phyloP scores from a whole-genome alignment of 2,329 filamentous ascomycete species.

The Sphaerostilbella broomeana region DNA sequence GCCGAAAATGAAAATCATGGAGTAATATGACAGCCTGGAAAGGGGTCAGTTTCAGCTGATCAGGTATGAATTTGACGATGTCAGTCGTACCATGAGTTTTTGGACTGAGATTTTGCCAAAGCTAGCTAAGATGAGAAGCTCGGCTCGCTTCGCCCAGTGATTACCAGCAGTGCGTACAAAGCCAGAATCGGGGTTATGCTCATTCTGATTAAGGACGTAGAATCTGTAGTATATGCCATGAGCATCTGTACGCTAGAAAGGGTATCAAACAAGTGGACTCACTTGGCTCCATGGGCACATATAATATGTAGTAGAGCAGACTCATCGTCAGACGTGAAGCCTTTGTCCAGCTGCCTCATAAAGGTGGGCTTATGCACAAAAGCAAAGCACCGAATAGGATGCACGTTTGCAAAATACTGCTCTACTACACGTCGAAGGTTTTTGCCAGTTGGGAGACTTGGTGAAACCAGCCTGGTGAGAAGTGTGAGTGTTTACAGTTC shows the following conservation, averaged over 20 bases:
- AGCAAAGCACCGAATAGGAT: conserved; percentile 34
- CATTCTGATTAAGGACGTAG: conserved; percentile 27
- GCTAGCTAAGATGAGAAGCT: conserved; percentile 29
- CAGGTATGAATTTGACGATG: neutral
- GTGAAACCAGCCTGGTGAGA: conserved; percentile 26
- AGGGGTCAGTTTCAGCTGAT: conserved; percentile 1
- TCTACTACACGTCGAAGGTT: conserved; percentile 32
- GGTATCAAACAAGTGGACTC: conserved; percentile 5
- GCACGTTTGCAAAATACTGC: conserved; percentile 34
- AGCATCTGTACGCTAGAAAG: neutral
- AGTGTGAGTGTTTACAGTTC: too few species aligned
- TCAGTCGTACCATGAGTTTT: conserved; percentile 30
- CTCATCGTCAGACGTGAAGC: conserved; percentile 30
- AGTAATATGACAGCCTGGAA: conserved; percentile 32
- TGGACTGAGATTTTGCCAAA: conserved; percentile 35
- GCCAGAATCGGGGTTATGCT: conserved; percentile 23
- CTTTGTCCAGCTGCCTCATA: conserved; percentile 32
- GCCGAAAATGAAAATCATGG: conserved; percentile 34
- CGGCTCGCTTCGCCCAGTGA: conserved; percentile 32
- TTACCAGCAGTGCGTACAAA: conserved; percentile 30
- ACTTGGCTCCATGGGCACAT: conserved; percentile 35
- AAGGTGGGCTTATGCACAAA: conserved; percentile 36
- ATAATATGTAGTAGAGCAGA: conserved; percentile 31
- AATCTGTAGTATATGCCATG: conserved; percentile 22
- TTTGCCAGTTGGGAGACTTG: conserved; percentile 27